Percentiles rank a stretch among this genome's conserved stretches.
These are phyloP conservation scores for Zelonia costaricensis DNA, from an alignment of 208 protist genomes.

Conservation along the genomic window DNA sequence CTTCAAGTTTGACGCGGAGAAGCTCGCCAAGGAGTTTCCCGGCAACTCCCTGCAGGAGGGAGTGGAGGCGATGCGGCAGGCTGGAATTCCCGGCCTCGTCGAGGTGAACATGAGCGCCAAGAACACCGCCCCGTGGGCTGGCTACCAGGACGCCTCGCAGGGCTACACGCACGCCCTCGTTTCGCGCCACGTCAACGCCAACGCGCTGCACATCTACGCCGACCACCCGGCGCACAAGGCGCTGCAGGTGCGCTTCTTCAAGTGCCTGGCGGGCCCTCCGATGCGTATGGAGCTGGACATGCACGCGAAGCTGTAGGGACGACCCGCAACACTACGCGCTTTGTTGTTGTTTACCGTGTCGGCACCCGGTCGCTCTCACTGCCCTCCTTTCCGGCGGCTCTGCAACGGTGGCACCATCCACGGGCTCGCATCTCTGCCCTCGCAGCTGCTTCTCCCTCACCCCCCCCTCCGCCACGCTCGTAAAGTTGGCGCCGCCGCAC, in stretches of 20 bases:
- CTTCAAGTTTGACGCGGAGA: conserved; percentile 53
- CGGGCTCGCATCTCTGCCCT: too few relatives aligned
- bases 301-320: conserved; percentile 19
- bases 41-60: conserved; percentile 29
- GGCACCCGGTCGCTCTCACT: too few relatives aligned
- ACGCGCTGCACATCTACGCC: conserved; percentile 50
- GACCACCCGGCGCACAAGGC: conserved; percentile 57
- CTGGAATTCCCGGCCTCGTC: conserved; percentile 49
- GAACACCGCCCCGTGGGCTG: conserved; percentile 42
- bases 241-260: conserved; percentile 43
- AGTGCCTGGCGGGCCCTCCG: conserved; percentile 39
- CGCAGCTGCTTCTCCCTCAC: too few relatives aligned
- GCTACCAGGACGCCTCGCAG: conserved; percentile 54
- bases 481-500: too few relatives aligned
- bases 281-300: conserved; percentile 65
- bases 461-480: too few relatives aligned
- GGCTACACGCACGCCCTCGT: conserved; percentile 73
- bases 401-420: too few relatives aligned
- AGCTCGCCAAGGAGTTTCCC: conserved; percentile 44
- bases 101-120: conserved; percentile 52
- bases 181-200: conserved; percentile 55
- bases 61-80: conserved; percentile 28
- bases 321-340: too few relatives aligned
- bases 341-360: too few relatives aligned
- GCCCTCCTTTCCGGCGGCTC: too few relatives aligned